Evolutionary conservation across 2,329 filamentous ascomycete genomes (phyloP), one percentile per base, ranked within the genome.

Genomic region (Diaporthe sp.): DNA sequence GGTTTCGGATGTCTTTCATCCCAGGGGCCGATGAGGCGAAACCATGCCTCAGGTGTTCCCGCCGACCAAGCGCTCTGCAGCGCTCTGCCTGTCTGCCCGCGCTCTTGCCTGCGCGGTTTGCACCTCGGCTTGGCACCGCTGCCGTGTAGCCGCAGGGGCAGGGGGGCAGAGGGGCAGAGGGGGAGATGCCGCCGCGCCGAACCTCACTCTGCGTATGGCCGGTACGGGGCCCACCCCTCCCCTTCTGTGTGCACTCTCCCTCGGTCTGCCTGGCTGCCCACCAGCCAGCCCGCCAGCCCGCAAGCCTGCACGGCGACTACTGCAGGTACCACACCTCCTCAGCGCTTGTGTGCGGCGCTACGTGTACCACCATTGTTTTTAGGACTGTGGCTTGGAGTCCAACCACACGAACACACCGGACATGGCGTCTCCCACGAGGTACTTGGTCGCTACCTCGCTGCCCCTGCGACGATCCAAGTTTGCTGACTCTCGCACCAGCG

Each of bases 1-100:
- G 76, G 84, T 85, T 85, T 85, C 84, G 83, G 73, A 78, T 80
- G 78, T 27, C 68, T 32, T 72, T 61, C 51, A 53, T 71, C 74
- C 77, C 74, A 81, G 77, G 78, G 80, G 77, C 72, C 80, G 83
- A 82, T 84, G 83, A 85, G 78, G 82, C 81, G 79, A 82, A 80
- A 82, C 81, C 77, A 80, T 73, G 75, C 73, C n/a, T 74, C 72
- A 53, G 70, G 17, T 68, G 30, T 25, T 53, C 63, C 63, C 47
- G 63, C 30, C 63, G 30, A 53, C 63, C 47, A 68, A 68, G 63
- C 63, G 44, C 70, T 17, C 55, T n/a, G 17, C 35, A n/a, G n/a
- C n/a, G n/a, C 13, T 27, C 27, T n/a, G 25, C 37, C 39, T 15
- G 53, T 22, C 17, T 19, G 19, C 55, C 55, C 10, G 17, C 25